phyloP scores from a whole-genome alignment of 306 rosid species.

The Fragaria iinumae region DNA sequence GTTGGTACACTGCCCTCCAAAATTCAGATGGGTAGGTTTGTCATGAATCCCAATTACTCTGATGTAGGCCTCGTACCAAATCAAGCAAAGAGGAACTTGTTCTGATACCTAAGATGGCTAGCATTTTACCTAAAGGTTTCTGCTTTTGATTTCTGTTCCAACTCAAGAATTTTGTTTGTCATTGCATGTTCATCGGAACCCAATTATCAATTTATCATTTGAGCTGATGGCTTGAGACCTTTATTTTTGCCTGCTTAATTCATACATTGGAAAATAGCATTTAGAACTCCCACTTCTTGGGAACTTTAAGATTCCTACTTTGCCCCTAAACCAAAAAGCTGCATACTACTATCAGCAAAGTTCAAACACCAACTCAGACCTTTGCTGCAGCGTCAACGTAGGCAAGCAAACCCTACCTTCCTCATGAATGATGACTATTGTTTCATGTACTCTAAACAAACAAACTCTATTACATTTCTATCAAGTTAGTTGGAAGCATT shows the following conservation, averaged over 20 bases:
- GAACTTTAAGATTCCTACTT: too few species aligned
- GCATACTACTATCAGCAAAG: too few species aligned
- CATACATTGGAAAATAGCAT: too few species aligned
- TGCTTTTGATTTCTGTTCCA: background rate
- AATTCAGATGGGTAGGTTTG: constrained; percentile 16
- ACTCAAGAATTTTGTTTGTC: background rate
- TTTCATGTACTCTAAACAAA: too few species aligned
- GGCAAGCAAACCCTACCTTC: too few species aligned
- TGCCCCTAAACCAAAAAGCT: too few species aligned
- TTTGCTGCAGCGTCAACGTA: too few species aligned
- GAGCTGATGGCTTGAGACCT: background rate
- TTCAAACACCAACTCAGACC: too few species aligned
- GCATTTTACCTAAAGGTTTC: background rate
- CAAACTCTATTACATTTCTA: too few species aligned
- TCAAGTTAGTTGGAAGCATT: too few species aligned
- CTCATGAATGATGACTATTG: too few species aligned
- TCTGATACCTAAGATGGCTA: background rate
- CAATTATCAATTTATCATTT: background rate
- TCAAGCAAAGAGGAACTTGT: constrained; percentile 1
- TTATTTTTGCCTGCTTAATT: background rate
- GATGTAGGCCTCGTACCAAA: constrained; percentile 16
- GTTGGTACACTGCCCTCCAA: constrained; percentile 1
- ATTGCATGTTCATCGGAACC: background rate
- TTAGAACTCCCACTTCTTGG: too few species aligned
- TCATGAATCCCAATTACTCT: constrained; percentile 3